These are phyloP conservation scores for Citrus sp. DNA, from an alignment of 345 rosid genomes.

Conservation along the genomic window DNA sequence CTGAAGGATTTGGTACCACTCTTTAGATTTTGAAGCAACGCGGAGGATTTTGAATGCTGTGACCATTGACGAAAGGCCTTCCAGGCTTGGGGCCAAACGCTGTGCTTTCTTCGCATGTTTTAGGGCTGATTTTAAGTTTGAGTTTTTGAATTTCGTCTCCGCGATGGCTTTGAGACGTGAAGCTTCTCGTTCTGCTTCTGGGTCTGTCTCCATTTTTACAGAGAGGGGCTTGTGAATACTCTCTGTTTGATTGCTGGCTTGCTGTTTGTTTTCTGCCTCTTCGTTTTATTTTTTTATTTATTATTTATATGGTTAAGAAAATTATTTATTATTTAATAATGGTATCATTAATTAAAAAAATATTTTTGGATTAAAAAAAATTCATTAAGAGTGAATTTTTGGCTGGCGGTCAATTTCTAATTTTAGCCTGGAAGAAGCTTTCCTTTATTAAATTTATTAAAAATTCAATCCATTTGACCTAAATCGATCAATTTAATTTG, in stretches of 20 bases:
- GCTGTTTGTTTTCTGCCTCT: no score
- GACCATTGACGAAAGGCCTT: slow-evolving; percentile 63
- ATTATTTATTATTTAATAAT: no score
- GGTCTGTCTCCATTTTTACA: slow-evolving; percentile 17
- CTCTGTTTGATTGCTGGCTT: no score
- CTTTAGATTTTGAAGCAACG: slow-evolving; percentile 40
- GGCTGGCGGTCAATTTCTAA: no score
- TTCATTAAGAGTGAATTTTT: no score
- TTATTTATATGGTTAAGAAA: no score
- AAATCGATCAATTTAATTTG: no score
- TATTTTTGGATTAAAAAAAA: no score
- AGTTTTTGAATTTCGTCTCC: slow-evolving; percentile 45
- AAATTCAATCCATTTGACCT: no score
- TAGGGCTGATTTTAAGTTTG: slow-evolving; percentile 56
- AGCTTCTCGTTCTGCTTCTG: slow-evolving; percentile 44
- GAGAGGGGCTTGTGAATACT: background rate
- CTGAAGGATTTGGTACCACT: slow-evolving; percentile 79
- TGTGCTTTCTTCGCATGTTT: slow-evolving; percentile 64
- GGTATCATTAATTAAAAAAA: no score
- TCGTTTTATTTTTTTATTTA: background rate
- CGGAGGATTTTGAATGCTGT: slow-evolving; percentile 61
- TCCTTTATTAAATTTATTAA: no score
- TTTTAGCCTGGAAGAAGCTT: no score
- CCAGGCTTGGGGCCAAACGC: slow-evolving; percentile 45
- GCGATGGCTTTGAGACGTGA: slow-evolving; percentile 47